Evolutionary conservation across 768 basidiomycete species (phyloP).

Genomic region (Grammothele lineata): DNA sequence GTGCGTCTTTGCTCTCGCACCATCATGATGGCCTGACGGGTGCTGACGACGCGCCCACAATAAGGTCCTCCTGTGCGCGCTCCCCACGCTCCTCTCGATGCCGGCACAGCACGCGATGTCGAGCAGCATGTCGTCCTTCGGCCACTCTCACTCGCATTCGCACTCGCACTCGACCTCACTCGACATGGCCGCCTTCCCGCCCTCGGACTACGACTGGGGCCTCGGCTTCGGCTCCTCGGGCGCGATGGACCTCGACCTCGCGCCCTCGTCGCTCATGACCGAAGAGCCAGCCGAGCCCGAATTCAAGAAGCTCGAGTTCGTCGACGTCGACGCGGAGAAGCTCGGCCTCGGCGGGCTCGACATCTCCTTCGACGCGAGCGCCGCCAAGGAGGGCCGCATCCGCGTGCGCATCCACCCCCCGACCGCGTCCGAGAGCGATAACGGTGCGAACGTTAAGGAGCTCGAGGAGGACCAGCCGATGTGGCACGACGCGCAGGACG

Average conservation of each 20-base stretch:
- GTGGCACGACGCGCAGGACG: slow-evolving; percentile 28
- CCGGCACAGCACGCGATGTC: slow-evolving; percentile 49
- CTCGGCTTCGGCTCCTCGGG: slow-evolving; percentile 19
- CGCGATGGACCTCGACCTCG: slow-evolving; percentile 28
- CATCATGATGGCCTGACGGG: too few species aligned
- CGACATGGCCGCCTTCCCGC: slow-evolving; percentile 25
- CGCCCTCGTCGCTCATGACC: slow-evolving; percentile 23
- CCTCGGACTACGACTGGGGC: slow-evolving; percentile 44
- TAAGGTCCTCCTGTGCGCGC: slow-evolving; percentile 75
- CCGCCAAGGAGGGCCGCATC: slow-evolving; percentile 65
- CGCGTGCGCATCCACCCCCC: slow-evolving; percentile 67
- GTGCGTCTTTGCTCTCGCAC: slow-evolving; percentile 47
- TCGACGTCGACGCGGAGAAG: slow-evolving; percentile 45
- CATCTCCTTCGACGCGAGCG: slow-evolving; percentile 68
- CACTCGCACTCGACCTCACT: slow-evolving; percentile 38
- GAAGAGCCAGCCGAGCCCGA: slow-evolving; percentile 19
- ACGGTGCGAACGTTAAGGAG: slow-evolving; percentile 25
- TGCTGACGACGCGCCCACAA: not conserved
- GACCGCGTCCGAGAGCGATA: slow-evolving; percentile 30
- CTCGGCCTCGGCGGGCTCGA: slow-evolving; percentile 50
- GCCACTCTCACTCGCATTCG: slow-evolving; percentile 35
- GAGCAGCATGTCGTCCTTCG: slow-evolving; percentile 41
- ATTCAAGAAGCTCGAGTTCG: slow-evolving; percentile 60
- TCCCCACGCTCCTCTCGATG: slow-evolving; percentile 70
- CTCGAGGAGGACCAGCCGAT: slow-evolving; percentile 27